These are phyloP conservation scores for Paraphysoderma sedebokerense DNA, from an alignment of 371 early-diverging fungal species.

Conservation along the genomic window DNA sequence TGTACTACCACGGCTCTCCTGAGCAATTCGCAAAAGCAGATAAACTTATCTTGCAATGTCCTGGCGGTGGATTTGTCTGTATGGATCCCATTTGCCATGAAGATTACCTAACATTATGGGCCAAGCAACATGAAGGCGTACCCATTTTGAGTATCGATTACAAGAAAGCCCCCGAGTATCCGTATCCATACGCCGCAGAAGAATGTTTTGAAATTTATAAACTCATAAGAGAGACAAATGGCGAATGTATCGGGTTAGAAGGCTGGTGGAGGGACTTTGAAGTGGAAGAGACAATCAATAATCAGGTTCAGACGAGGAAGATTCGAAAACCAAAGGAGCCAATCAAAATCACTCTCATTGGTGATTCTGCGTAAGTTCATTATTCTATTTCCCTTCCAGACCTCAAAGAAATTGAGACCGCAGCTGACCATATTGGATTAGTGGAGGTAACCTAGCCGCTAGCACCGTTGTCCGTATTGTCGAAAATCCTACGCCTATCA, in stretches of 20 bases:
- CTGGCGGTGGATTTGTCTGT: conserved; percentile 38
- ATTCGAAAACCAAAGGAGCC: conserved; percentile 13
- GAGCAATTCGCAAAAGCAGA: conserved; percentile 17
- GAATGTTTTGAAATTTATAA: conserved; percentile 85
- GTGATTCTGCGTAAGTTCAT: conserved; percentile 80
- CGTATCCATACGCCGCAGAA: conserved; percentile 80
- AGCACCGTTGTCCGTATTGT: conserved; percentile 51
- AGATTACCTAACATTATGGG: conserved; percentile 48
- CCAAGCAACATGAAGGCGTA: conserved; percentile 20
- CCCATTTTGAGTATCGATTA: conserved; percentile 73
- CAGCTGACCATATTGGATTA: conserved; percentile 5
- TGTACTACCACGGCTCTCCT: conserved; percentile 30
- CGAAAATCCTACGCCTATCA: conserved; percentile 26
- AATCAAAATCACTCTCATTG: conserved; percentile 46
- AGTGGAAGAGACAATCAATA: background rate
- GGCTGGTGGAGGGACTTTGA: conserved; percentile 27
- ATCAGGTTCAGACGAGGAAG: background rate
- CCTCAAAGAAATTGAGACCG: no score
- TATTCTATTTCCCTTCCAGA: background rate
- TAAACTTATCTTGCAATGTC: background rate
- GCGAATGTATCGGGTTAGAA: conserved; percentile 45
- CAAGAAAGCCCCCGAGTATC: conserved; percentile 86
- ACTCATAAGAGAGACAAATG: conserved; percentile 38
- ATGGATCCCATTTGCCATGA: conserved; percentile 64
- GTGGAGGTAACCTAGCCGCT: conserved; percentile 61